phyloP scores from a whole-genome alignment of 805 yeast species.

The Kuraishia cidri region DNA sequence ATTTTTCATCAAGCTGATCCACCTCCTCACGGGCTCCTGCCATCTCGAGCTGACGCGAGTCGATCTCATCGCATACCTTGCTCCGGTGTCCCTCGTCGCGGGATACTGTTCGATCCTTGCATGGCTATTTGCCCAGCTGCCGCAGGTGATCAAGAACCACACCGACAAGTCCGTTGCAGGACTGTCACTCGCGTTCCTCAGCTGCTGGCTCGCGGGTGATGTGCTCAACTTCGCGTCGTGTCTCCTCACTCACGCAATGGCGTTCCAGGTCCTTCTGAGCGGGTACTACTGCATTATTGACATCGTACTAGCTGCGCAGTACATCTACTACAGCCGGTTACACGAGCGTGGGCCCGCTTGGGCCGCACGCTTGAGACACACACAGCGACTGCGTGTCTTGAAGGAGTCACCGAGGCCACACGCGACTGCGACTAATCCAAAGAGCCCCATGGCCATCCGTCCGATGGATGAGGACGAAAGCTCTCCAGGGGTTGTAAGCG shows the following conservation, averaged over 20 bases:
- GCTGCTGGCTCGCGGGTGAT: slow-evolving; percentile 63
- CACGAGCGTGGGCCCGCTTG: not conserved
- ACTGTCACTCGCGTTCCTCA: slow-evolving; percentile 47
- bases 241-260: slow-evolving; percentile 34
- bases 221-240: slow-evolving; percentile 42
- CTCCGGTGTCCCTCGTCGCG: slow-evolving; percentile 5
- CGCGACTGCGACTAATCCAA: too few relatives aligned
- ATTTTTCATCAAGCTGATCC: slow-evolving; percentile 6
- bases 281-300: slow-evolving; percentile 41
- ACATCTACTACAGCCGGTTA: slow-evolving; percentile 30
- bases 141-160: slow-evolving; percentile 58
- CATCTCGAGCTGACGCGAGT: too few relatives aligned
- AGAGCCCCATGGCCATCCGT: slow-evolving; percentile 15
- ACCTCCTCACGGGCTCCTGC: slow-evolving; percentile 6
- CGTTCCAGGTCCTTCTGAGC: slow-evolving; percentile 36
- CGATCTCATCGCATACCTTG: not conserved
- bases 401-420: too few relatives aligned
- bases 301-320: slow-evolving; percentile 33
- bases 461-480: slow-evolving; percentile 8
- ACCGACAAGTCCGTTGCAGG: slow-evolving; percentile 57
- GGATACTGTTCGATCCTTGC: slow-evolving; percentile 35
- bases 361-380: not conserved
- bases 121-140: slow-evolving; percentile 72
- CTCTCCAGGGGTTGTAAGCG: not conserved
- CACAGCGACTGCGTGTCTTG: slow-evolving; percentile 7